These are phyloP conservation scores for Colletotrichum magnum DNA, from an alignment of 2,329 filamentous ascomycete genomes.

Conservation along the genomic window DNA sequence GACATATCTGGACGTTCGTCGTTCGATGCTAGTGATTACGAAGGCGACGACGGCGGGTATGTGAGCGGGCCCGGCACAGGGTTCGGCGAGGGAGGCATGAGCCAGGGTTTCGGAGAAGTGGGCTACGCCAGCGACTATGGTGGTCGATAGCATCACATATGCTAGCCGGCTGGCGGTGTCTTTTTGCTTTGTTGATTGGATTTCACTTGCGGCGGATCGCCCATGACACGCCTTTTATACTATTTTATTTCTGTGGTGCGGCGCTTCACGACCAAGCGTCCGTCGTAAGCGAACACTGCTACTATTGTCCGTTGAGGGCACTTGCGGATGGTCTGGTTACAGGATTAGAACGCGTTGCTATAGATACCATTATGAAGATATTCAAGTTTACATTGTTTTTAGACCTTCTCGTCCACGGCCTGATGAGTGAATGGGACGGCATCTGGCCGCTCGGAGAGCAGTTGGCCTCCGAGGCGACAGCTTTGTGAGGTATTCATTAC, in stretches of 20 bases:
- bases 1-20: conserved; percentile 84
- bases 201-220: conserved; percentile 21
- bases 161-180: not conserved
- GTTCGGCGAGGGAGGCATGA: conserved; percentile 70
- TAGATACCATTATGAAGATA: conserved; percentile 41
- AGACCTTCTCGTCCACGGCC: not conserved
- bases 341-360: conserved; percentile 38
- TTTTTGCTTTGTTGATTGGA: conserved; percentile 18
- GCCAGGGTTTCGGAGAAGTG: conserved; percentile 68
- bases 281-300: conserved; percentile 34
- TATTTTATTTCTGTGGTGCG: conserved; percentile 11
- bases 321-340: conserved; percentile 35
- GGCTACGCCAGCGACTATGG: conserved; percentile 69
- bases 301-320: conserved; percentile 10
- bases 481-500: too few species aligned
- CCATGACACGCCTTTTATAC: conserved; percentile 18
- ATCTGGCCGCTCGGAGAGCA: too few species aligned
- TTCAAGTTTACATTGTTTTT: conserved; percentile 1
- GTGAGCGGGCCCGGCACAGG: conserved; percentile 74
- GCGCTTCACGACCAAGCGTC: conserved; percentile 35
- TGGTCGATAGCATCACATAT: conserved; percentile 51
- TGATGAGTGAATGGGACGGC: too few species aligned
- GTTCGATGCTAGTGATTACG: conserved; percentile 86
- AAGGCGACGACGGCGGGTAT: conserved; percentile 79
- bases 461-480: too few species aligned